Percentiles rank a stretch among this genome's conserved stretches.
These are phyloP conservation scores for Pleodorina starrii DNA, from an alignment of 139 green algal genomes.

Conservation along the genomic window DNA sequence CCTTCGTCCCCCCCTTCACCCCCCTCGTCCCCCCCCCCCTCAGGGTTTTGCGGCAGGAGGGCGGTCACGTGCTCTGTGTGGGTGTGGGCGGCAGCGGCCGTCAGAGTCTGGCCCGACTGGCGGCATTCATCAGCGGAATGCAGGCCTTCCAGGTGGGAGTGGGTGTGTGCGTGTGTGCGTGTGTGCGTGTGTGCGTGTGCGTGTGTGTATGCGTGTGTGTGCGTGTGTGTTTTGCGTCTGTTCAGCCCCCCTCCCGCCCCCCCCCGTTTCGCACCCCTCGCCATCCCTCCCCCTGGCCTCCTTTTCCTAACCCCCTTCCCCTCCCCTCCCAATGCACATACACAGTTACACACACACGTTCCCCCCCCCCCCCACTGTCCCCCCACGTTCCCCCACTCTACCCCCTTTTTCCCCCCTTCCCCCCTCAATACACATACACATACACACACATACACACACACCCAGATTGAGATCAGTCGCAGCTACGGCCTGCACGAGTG, in stretches of 20 bases:
- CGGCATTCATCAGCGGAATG: slow-evolving; percentile 75
- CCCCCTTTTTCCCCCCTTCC: background rate
- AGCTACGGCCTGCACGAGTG: slow-evolving; percentile 75
- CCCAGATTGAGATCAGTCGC: slow-evolving; percentile 81
- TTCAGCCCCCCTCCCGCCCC: no score
- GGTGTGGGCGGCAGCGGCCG: slow-evolving; percentile 77
- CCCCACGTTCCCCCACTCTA: background rate
- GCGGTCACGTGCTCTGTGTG: slow-evolving; percentile 73
- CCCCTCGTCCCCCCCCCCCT: no score
- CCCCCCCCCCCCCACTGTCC: background rate
- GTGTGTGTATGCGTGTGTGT: no score
- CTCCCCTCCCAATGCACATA: background rate
- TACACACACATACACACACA: no score
- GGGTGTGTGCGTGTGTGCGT: background rate
- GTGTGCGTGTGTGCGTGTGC: no score
- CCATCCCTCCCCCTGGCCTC: background rate
- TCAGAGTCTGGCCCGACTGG: slow-evolving; percentile 68
- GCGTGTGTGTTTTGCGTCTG: background rate
- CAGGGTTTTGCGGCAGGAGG: slow-evolving; percentile 61
- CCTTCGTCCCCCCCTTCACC: no score
- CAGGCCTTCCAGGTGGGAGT: slow-evolving; percentile 73
- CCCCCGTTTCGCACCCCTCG: no score
- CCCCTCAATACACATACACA: no score
- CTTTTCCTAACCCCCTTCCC: background rate
- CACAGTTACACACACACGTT: background rate